A percentile compares a stretch with the other conserved stretches of the same genome.
Evolutionary conservation across 257 asterid species (phyloP).

Genomic region (Plantago ovata): DNA sequence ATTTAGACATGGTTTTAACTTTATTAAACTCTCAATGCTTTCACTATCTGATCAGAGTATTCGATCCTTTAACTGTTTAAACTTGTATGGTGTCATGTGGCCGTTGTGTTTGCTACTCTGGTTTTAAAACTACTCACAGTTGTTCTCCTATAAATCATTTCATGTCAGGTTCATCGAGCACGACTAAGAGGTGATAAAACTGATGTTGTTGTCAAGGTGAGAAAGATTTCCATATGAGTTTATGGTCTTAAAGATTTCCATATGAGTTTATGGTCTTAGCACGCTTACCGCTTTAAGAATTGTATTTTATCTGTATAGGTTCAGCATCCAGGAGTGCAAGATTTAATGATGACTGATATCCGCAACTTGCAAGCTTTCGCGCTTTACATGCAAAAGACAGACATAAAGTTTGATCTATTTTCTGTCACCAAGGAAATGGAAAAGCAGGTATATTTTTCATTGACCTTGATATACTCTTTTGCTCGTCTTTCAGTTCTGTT

Average conservation of each 20-base stretch:
- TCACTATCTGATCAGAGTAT: constrained; percentile 4
- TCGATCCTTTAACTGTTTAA: constrained; percentile 5
- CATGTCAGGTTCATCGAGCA: constrained; percentile 86
- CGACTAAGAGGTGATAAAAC: constrained; percentile 68
- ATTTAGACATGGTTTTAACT: constrained; percentile 14
- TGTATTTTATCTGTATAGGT: constrained; percentile 43
- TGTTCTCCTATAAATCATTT: constrained; percentile 3
- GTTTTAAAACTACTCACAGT: constrained; percentile 1
- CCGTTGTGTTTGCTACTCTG: constrained; percentile 3
- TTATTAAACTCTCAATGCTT: constrained; percentile 12
- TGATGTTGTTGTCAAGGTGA: constrained; percentile 93
- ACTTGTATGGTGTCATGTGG: not conserved
- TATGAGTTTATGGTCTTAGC: constrained; percentile 7
- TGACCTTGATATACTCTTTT: not conserved
- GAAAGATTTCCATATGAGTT: constrained; percentile 13
- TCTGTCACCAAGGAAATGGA: constrained; percentile 98
- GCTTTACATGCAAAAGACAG: constrained; percentile 88
- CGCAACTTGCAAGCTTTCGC: constrained; percentile 96
- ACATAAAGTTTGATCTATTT: constrained; percentile 81
- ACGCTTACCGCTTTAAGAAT: constrained; percentile 17
- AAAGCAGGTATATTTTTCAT: constrained; percentile 59
- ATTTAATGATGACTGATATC: constrained; percentile 96
- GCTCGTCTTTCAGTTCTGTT: not conserved
- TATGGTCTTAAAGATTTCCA: constrained; percentile 8
- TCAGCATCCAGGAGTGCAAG: constrained; percentile 95